Evolutionary conservation across 176 grass and related monocot species (phyloP), one percentile per base, ranked within the genome.

Genomic region (Raddia guianensis): DNA sequence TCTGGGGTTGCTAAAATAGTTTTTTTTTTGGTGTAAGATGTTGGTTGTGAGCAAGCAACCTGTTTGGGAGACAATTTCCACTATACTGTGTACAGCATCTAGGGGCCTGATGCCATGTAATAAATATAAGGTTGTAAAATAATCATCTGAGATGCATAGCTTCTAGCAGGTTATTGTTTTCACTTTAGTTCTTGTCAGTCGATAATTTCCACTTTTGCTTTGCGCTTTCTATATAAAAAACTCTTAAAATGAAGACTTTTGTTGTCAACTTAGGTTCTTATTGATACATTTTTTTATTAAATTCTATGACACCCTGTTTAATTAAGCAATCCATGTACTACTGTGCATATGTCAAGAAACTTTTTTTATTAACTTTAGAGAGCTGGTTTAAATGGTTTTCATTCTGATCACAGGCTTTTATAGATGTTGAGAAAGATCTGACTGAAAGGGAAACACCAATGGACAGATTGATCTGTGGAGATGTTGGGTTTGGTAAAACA

Each of bases 401-500:
- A 1, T 82, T 83, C 21, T 89, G 40, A 45, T 83, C 79, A 21
- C 82, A 98, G 95, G 92, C 95, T 70, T 98, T 98, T 87, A 87
- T 94, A 88, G 95, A 98, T 85, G 92, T 98, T 79, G 90, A 93
- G 72, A 98, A 82, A 75, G 92, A 98, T 89, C 76, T 98, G 70
- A 93, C 92, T 20, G 92, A 98, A 89, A 87, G 95, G 81, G 90
- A 89, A 89, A 95, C 95, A 59, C 95, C 95, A 46, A 98, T 98
- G 95, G 95, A 98, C 78, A 93, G 95, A 80, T 82, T 98, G 68
- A 98, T 98, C 57, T 98, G 92, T 72, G 95, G 95, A 73, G 95
- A 98, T 92, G 95, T 98, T 82, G 95, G 95, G 45, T 98, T 98
- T 83, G 95, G 95, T 47, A 98, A 98, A 91, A 98, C 92, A 0